Base-by-base conservation (phyloP, 2,329 filamentous ascomycete species). In the Dothidotthia symphoricarpi region DNA sequence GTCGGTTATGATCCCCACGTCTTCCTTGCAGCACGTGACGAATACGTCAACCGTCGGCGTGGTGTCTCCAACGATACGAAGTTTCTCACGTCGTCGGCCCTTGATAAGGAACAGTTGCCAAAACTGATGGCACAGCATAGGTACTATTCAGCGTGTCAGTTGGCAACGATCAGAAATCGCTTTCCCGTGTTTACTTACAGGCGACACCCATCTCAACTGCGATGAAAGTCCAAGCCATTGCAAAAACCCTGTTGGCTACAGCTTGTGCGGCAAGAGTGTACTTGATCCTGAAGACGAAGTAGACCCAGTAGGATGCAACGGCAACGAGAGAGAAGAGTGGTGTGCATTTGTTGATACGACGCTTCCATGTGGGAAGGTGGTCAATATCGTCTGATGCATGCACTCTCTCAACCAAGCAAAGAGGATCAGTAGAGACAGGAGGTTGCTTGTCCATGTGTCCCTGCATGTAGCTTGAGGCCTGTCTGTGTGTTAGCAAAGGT, bases 1-100 rank as follows among this genome's bases (percentile, higher is more conserved):
- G 15, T 72, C 68, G 24, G 70, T 46, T 3, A 73, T 65, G 1
- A 72, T 57, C 7, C 64, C 65, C 11, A 66, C 53, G 0, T 71
- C 68, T 51, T 74, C 71, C 31, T 65, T 64, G 43, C 70, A 73
- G 45, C 68, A 68, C 13, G 68, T 70, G 33, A 73, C 63, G 28
- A 72, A 63, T 5, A 72, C 61, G 39, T 73, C 71, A 6, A 73
- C 68, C 1, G 57, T 61, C 1, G 70, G 70, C 6, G 36, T 34
- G 16, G 32, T 33, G n/a, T 49, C 35, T 6, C 46, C 46, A n/a
- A 35, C 36, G 2, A 44, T 26, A 14, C 32, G 32, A 2, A 34
- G 32, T 15, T 34, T 34, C 34, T 41, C 38, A 16, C 38, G 38
- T n/a, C 24, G 14, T 22, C 38, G 22, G n/a, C 38, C 38, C 28